These are phyloP conservation scores for Fraxinus nigra DNA, from an alignment of 305 asterid genomes.

Conservation along the genomic window DNA sequence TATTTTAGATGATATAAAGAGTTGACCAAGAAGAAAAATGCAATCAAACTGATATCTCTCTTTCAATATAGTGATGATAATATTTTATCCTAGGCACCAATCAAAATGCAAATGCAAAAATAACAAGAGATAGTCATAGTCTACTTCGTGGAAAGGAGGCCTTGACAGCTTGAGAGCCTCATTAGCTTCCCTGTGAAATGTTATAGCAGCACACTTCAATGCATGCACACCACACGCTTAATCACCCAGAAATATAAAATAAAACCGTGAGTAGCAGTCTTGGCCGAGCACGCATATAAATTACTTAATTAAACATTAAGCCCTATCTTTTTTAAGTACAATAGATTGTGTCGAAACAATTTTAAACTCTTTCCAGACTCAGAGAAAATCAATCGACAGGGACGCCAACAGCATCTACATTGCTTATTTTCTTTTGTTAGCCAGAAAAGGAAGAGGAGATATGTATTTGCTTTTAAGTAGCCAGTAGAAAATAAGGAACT, in stretches of 20 bases:
- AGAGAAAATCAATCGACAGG: background rate
- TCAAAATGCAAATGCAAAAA: background rate
- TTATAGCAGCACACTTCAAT: background rate
- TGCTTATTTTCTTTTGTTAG: background rate
- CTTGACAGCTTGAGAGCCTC: background rate
- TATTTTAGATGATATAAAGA: background rate
- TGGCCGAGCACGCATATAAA: background rate
- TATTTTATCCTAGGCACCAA: background rate
- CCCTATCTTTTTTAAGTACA: background rate
- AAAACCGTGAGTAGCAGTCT: background rate
- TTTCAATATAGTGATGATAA: background rate
- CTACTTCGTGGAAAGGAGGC: background rate
- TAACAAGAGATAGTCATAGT: background rate
- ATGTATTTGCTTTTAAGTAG: background rate
- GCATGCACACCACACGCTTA: background rate
- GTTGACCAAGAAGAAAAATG: background rate
- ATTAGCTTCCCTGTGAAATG: background rate
- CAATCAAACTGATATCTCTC: background rate
- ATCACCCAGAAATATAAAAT: background rate
- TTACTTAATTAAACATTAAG: background rate
- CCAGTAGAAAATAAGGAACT: background rate
- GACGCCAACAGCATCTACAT: background rate
- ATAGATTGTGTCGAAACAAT: background rate
- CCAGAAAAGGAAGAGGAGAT: background rate
- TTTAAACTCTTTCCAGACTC: background rate